A percentile compares a stretch with the other conserved stretches of the same genome.
phyloP scores from a whole-genome alignment of 2,329 filamentous ascomycete species.

The Paecilomyces variotii region DNA sequence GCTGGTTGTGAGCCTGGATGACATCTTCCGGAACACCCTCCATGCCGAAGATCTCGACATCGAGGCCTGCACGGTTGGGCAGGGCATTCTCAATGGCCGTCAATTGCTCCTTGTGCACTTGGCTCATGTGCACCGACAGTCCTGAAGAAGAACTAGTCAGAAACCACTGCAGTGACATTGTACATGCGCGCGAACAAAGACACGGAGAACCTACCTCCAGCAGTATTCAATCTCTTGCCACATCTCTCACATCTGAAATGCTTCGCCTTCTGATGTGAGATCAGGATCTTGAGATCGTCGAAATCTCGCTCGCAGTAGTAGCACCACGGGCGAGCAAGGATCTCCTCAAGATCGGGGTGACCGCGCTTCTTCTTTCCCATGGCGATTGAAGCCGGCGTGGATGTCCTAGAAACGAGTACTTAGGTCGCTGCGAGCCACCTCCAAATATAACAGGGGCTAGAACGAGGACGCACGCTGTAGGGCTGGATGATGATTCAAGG shows the following conservation, averaged over 20 bases:
- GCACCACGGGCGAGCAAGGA: constrained; percentile 85
- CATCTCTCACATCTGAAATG: constrained; percentile 97
- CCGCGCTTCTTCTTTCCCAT: constrained; percentile 91
- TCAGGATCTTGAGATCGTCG: constrained; percentile 91
- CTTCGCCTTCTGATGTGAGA: constrained; percentile 97
- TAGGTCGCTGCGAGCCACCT: background rate
- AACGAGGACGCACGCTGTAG: background rate
- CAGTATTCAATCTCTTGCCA: constrained; percentile 79
- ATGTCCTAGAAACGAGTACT: background rate
- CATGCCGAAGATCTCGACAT: constrained; percentile 97
- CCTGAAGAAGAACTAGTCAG: constrained; percentile 43
- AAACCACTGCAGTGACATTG: background rate
- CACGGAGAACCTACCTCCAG: constrained; percentile 60
- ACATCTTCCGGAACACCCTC: constrained; percentile 89
- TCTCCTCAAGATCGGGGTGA: constrained; percentile 78
- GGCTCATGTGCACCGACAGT: constrained; percentile 93
- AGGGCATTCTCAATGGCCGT: constrained; percentile 86
- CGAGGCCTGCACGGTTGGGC: constrained; percentile 72
- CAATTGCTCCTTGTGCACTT: constrained; percentile 93
- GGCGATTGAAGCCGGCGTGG: constrained; percentile 15
- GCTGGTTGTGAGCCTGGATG: constrained; percentile 72
- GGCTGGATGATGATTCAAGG: background rate
- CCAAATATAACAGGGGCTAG: background rate
- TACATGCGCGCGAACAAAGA: background rate
- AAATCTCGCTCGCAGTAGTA: constrained; percentile 99